Conservation (phyloP, 331 rosid genomes). For the Spiraea crenata region DNA sequence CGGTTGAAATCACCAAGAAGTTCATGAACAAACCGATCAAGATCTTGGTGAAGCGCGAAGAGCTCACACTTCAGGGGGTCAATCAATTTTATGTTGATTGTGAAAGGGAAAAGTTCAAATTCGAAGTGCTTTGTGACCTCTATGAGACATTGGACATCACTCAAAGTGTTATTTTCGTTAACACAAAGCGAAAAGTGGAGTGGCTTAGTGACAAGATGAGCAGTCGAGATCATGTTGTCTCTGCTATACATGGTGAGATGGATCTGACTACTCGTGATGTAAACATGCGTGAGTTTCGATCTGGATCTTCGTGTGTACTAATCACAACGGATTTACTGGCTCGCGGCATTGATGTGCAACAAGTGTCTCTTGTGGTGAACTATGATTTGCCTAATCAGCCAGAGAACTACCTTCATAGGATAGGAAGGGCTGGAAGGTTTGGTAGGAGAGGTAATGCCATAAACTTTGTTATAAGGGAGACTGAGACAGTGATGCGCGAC, state of each 20-base stretch:
- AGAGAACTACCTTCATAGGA: conserved; percentile 92
- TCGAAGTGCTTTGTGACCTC: conserved; percentile 82
- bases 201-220: conserved; percentile 97
- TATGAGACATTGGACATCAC: conserved; percentile 91
- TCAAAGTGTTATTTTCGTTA: conserved; percentile 90
- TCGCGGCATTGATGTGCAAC: conserved; percentile 98
- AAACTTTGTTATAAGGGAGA: conserved; percentile 80
- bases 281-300: conserved; percentile 91
- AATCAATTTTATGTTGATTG: conserved; percentile 87
- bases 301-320: conserved; percentile 95
- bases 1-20: conserved; percentile 92
- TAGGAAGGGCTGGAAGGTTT: conserved; percentile 90
- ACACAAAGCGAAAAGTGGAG: conserved; percentile 93
- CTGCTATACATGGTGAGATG: conserved; percentile 98
- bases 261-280: conserved; percentile 92
- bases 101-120: conserved; percentile 88
- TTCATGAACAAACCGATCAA: conserved; percentile 95
- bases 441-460: conserved; percentile 96
- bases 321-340: conserved; percentile 93
- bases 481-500: conserved; percentile 78
- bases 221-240: conserved; percentile 83
- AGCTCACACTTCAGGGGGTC: conserved; percentile 92
- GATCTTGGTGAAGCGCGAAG: conserved; percentile 93
- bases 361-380: conserved; percentile 89
- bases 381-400: conserved; percentile 93